phyloP scores from a whole-genome alignment of 1,139 yeast species.

The Arxiozyma telluris region DNA sequence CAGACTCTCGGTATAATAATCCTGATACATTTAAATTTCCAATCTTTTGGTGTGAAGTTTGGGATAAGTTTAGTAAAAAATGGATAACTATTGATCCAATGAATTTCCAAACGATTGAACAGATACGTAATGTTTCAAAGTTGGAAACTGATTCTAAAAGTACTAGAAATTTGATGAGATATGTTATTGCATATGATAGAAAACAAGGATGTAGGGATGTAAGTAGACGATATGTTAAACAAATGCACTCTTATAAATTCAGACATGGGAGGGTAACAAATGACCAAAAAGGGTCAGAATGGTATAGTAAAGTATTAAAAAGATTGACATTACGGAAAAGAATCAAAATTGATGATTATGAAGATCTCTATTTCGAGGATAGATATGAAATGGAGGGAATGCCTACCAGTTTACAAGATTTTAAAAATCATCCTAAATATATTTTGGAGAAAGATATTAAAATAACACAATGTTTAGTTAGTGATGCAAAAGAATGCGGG shows the following conservation, averaged over 20 bases:
- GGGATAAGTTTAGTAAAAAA: conserved; percentile 61
- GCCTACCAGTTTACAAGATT: conserved; percentile 77
- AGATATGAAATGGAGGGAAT: conserved; percentile 72
- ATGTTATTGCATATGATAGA: conserved; percentile 69
- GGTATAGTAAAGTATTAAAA: conserved; percentile 44
- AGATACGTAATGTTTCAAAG: conserved; percentile 51
- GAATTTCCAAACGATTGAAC: conserved; percentile 55
- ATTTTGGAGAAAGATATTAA: conserved; percentile 68
- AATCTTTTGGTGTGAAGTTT: conserved; percentile 87
- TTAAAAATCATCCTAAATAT: conserved; percentile 81
- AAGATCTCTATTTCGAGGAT: conserved; percentile 58
- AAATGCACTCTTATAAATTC: conserved; percentile 62
- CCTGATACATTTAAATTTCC: conserved; percentile 40
- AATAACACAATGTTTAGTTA: conserved; percentile 61
- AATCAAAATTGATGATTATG: conserved; percentile 54
- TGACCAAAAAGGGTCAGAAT: conserved; percentile 46
- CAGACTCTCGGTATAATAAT: conserved; percentile 11
- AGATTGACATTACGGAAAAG: conserved; percentile 28
- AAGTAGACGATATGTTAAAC: conserved; percentile 67
- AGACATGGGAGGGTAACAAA: conserved; percentile 62
- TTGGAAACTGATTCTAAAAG: conserved; percentile 72
- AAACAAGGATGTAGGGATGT: conserved; percentile 66
- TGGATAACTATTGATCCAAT: conserved; percentile 89
- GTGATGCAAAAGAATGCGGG: conserved; percentile 59
- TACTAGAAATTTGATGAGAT: conserved; percentile 50